Evolutionary conservation across 352 stramenopile genomes (phyloP), one percentile per base, ranked within the genome.

Genomic region (Hyaloperonospora brassicae): DNA sequence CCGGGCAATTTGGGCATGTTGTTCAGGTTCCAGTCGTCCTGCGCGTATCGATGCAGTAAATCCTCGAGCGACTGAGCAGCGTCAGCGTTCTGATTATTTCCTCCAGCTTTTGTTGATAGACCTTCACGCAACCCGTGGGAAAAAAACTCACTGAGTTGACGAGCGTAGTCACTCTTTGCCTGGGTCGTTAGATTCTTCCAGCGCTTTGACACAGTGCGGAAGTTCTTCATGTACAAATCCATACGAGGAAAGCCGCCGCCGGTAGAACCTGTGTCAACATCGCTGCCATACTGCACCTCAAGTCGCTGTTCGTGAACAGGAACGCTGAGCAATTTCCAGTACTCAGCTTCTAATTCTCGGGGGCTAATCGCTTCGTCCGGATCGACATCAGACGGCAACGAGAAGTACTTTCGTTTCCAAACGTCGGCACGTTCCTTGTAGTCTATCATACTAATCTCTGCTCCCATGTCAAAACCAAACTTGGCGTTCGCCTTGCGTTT

Each of bases 21-120:
- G 74, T 98, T 99, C 14, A 99, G 78, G 70, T 99, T 99, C 97
- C 97, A 99, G 30, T 78, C 79, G 42, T 95, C 83, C 17, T 69
- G 34, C 0, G 79, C 79, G 59, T 97, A 97, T 23, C 70, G 80
- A 17, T 78, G 55, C 22, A 91, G 48, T 2, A 91, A 42, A 10
- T 83, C 51, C 39, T 89, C 75, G 13, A 89, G 40, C 5, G 57
- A 65, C 12, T 61, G 31, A 3, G 53, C 62, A 5, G 56, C 61
- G 13, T 73, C 58, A 14, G 21, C 42, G 0, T 36, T 54, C 13
- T 31, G 0, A 22, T 61, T 67, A 10, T 56, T 59, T 23, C 59
- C 63, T 44, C 59, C 59, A 35, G 59, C 51, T 36, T 23, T 24
- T 38, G 31, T 11, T 35, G 59, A 47, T 11, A 75, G 31, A 21